Conservation (phyloP, 148 eudicot genomes). For the Amaranthus palmeri region DNA sequence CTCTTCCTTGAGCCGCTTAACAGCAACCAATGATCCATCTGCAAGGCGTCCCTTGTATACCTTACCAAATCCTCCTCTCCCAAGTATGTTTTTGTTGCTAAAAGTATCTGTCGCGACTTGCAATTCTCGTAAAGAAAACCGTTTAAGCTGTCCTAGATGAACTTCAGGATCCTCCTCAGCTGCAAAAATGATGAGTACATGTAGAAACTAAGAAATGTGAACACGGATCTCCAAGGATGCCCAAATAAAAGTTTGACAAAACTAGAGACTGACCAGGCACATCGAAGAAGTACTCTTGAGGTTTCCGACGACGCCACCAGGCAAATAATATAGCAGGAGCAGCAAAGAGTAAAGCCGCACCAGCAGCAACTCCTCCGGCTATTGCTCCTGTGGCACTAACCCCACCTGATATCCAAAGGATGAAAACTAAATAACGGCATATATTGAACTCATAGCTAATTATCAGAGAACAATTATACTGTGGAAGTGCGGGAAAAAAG, state of each 20-base stretch:
- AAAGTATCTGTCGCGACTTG: slow-evolving; percentile 95
- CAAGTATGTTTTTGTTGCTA: slow-evolving; percentile 91
- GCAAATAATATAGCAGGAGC: slow-evolving; percentile 93
- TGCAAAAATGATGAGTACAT: slow-evolving; percentile 25
- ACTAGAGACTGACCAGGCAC: slow-evolving; percentile 67
- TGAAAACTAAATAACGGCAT: slow-evolving; percentile 7
- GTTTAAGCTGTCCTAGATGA: slow-evolving; percentile 85
- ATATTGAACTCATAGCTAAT: background rate
- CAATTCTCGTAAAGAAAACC: slow-evolving; percentile 81
- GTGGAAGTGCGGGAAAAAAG: background rate
- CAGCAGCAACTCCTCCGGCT: slow-evolving; percentile 98
- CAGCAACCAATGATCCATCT: slow-evolving; percentile 89
- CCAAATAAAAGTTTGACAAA: background rate
- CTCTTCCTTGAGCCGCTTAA: slow-evolving; percentile 87
- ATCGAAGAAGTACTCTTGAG: slow-evolving; percentile 87
- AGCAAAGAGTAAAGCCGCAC: slow-evolving; percentile 94
- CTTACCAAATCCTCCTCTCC: slow-evolving; percentile 96
- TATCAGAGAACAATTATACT: background rate
- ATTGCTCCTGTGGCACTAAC: slow-evolving; percentile 86
- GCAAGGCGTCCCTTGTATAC: slow-evolving; percentile 94
- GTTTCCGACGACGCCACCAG: slow-evolving; percentile 92
- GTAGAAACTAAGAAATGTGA: background rate
- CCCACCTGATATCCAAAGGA: slow-evolving; percentile 42
- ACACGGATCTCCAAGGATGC: too few species aligned
- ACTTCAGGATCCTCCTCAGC: slow-evolving; percentile 98